Percentiles rank a stretch among this genome's conserved stretches.
phyloP scores from a whole-genome alignment of 176 grass and related monocot species.

The Panicum miliaceum region DNA sequence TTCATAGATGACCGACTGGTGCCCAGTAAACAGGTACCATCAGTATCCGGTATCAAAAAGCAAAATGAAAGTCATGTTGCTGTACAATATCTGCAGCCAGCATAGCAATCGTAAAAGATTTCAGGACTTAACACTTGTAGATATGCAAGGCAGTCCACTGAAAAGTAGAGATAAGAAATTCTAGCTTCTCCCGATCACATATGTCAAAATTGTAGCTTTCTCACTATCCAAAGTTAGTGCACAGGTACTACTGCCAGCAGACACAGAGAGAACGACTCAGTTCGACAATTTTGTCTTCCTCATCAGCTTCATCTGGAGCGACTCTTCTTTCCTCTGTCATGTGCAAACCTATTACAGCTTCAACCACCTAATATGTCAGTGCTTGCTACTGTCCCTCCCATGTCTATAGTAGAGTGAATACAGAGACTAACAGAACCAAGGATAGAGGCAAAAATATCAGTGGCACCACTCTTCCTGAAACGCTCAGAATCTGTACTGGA shows the following conservation, averaged over 20 bases:
- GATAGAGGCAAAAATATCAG: constrained; percentile 37
- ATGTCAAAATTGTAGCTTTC: constrained; percentile 28
- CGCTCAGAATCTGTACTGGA: constrained; percentile 61
- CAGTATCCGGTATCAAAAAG: not conserved
- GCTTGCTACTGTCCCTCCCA: constrained; percentile 10
- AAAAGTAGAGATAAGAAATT: constrained; percentile 40
- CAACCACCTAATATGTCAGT: constrained; percentile 42
- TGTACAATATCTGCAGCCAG: constrained; percentile 19
- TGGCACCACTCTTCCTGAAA: constrained; percentile 34
- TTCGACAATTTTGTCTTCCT: constrained; percentile 16
- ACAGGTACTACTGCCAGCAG: not conserved
- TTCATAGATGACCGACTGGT: not conserved
- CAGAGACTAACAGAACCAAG: constrained; percentile 49
- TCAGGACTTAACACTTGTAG: constrained; percentile 17
- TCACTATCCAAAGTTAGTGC: constrained; percentile 19
- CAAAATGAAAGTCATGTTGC: constrained; percentile 20
- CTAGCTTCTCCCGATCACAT: constrained; percentile 26
- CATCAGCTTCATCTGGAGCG: not conserved
- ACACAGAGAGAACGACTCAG: not conserved
- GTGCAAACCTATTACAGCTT: constrained; percentile 37
- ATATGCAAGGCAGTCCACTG: not conserved
- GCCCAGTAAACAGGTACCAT: constrained; percentile 15
- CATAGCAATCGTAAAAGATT: not conserved
- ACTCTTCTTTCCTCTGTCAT: constrained; percentile 7
- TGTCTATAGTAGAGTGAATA: constrained; percentile 38